phyloP scores from a whole-genome alignment of 1,284 basidiomycete species.

The Lignosus rhinocerotis region DNA sequence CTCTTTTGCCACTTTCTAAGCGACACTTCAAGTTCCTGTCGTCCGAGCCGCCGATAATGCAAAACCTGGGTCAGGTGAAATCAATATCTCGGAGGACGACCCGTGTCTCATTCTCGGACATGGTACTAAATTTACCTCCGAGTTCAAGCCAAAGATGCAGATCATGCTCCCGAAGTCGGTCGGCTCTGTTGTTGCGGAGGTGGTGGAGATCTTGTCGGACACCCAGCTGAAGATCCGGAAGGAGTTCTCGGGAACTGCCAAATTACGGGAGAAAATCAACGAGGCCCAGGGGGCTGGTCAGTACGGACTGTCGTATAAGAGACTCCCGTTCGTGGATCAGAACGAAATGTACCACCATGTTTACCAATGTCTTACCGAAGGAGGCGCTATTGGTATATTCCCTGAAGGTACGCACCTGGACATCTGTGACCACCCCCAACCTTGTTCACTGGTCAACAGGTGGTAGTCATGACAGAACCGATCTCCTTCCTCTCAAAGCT shows the following conservation, averaged over 20 bases:
- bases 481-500: slow-evolving; percentile 92
- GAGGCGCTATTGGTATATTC: slow-evolving; percentile 93
- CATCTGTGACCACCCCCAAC: background rate
- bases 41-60: slow-evolving; percentile 90
- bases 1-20: slow-evolving; percentile 18
- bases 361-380: slow-evolving; percentile 85
- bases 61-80: slow-evolving; percentile 73
- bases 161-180: slow-evolving; percentile 87
- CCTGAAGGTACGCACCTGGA: slow-evolving; percentile 74
- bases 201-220: slow-evolving; percentile 89
- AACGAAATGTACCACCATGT: slow-evolving; percentile 95
- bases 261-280: slow-evolving; percentile 66
- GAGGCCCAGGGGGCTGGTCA: slow-evolving; percentile 56
- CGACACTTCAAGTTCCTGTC: slow-evolving; percentile 74
- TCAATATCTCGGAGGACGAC: slow-evolving; percentile 76
- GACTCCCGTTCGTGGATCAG: slow-evolving; percentile 87
- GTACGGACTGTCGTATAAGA: slow-evolving; percentile 74
- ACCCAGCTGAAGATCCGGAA: slow-evolving; percentile 84
- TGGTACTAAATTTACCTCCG: slow-evolving; percentile 77
- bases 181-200: slow-evolving; percentile 80
- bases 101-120: slow-evolving; percentile 80
- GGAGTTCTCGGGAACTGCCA: slow-evolving; percentile 81
- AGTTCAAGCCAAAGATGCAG: slow-evolving; percentile 83
- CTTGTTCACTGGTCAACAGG: slow-evolving; percentile 45
- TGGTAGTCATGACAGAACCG: slow-evolving; percentile 95